Evolutionary conservation across 768 basidiomycete genomes (phyloP), one percentile per base, ranked within the genome.

Genomic region (Hydnomerulius pinastri): DNA sequence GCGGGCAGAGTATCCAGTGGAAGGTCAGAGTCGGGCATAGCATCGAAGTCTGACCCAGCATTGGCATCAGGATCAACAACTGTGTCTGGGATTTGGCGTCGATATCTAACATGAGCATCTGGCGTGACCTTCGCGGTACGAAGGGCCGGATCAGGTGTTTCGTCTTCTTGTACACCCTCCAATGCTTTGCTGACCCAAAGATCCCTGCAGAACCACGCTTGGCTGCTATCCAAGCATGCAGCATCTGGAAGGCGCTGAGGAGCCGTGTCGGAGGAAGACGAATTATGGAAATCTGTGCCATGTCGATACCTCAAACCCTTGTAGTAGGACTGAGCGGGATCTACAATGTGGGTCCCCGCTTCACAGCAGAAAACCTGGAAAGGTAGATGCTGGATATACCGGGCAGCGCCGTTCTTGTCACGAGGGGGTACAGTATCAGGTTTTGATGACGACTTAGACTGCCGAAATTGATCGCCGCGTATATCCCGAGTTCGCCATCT

Each of bases 291-390:
- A 58, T 92, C 83, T 8, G 71, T 73, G 4, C 92, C 93, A 2
- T 91, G 80, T 40, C 94, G 88, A 67, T 99, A 99, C 0, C 63
- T 63, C 57, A 99, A 79, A 36, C 90, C 91, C 35, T 84, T 84
- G 76, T 99, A 99, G 75, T 98, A 99, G 0, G 93, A 90, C 67
- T 98, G 95, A 28, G 80, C 80, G 10, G 97, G 97, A 65, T 99
- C 97, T 55, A 99, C 86, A 63, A 99, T 86, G 66, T 98, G 97
- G 1, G 93, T 95, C 5, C 97, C 97, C 1, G 93, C 88, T 74
- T 99, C 97, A 71, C 97, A 99, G 75, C 97, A 99, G 73, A 97
- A 98, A 8, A 90, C 93, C 67, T 99, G 97, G 77, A 99, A 98
- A 4, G 97, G 97, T 2, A 98, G 81, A 62, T 99, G 95, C 51